Evolutionary conservation across 305 asterid species (phyloP).

Genomic region (Rubia tinctorum): DNA sequence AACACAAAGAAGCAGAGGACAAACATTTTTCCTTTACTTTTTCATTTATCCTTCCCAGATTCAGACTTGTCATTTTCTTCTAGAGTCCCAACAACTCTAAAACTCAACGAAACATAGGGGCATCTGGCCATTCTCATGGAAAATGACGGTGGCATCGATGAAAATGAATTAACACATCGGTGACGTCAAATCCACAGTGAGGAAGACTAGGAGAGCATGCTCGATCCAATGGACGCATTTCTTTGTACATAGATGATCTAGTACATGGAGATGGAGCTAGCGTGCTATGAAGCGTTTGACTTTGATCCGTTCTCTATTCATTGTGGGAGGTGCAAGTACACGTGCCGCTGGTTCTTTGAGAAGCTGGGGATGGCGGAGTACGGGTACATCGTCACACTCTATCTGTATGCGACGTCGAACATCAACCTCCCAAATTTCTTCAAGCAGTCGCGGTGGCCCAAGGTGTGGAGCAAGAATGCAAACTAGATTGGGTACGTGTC

Average conservation of each 20-base stretch:
- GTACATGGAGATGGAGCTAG: constrained; percentile 47
- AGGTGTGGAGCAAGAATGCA: constrained; percentile 28
- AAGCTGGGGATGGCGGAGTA: constrained; percentile 26
- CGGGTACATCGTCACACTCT: constrained; percentile 40
- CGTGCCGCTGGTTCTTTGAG: constrained; percentile 24
- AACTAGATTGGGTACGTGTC: too few relatives aligned
- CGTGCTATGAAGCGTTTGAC: constrained; percentile 50
- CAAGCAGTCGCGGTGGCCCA: too few relatives aligned
- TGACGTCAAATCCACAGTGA: constrained; percentile 41
- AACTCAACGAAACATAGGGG: too few relatives aligned
- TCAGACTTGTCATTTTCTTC: too few relatives aligned
- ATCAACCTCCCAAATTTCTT: constrained; percentile 40
- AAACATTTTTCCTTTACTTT: too few relatives aligned
- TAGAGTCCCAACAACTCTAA: too few relatives aligned
- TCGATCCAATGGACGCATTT: too few relatives aligned
- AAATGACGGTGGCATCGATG: neutral
- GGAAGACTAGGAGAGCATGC: constrained; percentile 41
- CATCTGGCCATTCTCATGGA: neutral
- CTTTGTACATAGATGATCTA: too few relatives aligned
- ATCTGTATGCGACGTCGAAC: constrained; percentile 46
- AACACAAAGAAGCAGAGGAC: neutral
- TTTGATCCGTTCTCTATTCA: constrained; percentile 39
- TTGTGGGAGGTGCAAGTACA: constrained; percentile 42
- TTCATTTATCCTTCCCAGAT: too few relatives aligned
- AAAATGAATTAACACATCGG: constrained; percentile 17